Evolutionary conservation across 2,329 filamentous ascomycete species (phyloP).

Genomic region (Biscogniauxia marginata): DNA sequence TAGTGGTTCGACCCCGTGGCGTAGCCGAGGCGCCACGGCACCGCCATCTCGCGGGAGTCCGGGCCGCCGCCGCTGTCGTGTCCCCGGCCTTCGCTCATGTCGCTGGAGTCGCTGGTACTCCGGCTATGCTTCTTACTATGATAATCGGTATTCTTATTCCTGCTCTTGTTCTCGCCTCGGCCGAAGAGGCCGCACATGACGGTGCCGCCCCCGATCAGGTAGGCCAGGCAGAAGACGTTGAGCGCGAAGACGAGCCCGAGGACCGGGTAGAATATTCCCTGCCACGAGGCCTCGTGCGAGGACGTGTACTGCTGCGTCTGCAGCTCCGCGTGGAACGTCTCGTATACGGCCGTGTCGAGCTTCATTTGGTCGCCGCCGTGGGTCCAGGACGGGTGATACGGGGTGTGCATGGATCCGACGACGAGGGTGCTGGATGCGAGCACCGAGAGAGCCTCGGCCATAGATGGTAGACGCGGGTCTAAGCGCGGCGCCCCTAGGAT

Average conservation of each 20-base stretch:
- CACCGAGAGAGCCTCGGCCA: constrained; percentile 73
- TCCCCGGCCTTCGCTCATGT: constrained; percentile 1
- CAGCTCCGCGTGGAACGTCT: constrained; percentile 64
- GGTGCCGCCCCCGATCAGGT: constrained; percentile 45
- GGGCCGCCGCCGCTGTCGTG: constrained; percentile 25
- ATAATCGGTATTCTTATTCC: not conserved
- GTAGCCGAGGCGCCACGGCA: constrained; percentile 27
- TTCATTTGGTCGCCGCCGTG: constrained; percentile 35
- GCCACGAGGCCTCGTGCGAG: constrained; percentile 58
- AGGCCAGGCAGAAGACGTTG: constrained; percentile 64
- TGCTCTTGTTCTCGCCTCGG: constrained; percentile 39
- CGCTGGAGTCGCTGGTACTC: not conserved
- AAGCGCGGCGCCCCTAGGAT: constrained; percentile 44
- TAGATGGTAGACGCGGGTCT: constrained; percentile 56
- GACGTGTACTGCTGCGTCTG: constrained; percentile 69
- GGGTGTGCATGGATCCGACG: constrained; percentile 55
- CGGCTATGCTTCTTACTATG: not conserved
- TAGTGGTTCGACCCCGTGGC: constrained; percentile 27
- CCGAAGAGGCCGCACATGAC: constrained; percentile 42
- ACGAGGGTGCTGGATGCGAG: constrained; percentile 67
- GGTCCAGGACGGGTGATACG: constrained; percentile 59
- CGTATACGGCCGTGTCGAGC: constrained; percentile 46
- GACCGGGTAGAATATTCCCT: constrained; percentile 65
- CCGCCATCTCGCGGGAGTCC: constrained; percentile 17
- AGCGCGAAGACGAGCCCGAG: constrained; percentile 64